phyloP scores from a whole-genome alignment of 352 stramenopile genomes.

The Detonula confervacea region DNA sequence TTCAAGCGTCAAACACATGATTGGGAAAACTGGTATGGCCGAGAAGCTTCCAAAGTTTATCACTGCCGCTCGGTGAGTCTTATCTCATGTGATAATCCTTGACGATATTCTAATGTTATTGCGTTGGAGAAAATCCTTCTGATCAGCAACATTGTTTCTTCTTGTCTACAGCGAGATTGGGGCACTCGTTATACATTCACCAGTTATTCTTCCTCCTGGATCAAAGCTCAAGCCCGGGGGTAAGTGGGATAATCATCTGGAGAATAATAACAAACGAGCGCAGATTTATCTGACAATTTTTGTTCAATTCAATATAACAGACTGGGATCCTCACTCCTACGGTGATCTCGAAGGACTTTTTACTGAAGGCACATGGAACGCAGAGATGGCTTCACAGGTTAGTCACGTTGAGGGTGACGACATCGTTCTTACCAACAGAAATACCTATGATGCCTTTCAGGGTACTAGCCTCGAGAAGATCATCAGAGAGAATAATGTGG shows the following conservation, averaged over 20 bases:
- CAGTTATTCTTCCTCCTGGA: not conserved
- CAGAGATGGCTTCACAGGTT: not conserved
- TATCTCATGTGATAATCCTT: not conserved
- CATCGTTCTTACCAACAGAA: not conserved
- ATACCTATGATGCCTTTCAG: not conserved
- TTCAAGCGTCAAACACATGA: not conserved
- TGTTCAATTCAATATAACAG: too few relatives aligned
- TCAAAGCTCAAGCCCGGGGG: not conserved
- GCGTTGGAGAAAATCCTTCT: not conserved
- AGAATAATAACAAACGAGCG: too few relatives aligned
- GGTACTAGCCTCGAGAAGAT: not conserved
- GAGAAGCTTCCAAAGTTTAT: not conserved
- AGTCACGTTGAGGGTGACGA: not conserved
- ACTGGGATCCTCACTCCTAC: not conserved
- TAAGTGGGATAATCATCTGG: too few relatives aligned
- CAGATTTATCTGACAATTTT: too few relatives aligned
- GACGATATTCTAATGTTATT: not conserved
- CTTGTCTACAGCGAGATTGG: not conserved
- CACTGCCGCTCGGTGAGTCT: not conserved
- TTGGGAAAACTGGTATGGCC: not conserved
- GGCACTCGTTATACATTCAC: not conserved
- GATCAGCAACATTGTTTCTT: not conserved
- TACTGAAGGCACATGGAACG: not conserved
- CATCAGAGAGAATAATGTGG: not conserved
- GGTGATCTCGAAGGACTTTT: not conserved